These are phyloP conservation scores for Stephanodiscus minutulus DNA, from an alignment of 108 stramenopile genomes.

Conservation along the genomic window DNA sequence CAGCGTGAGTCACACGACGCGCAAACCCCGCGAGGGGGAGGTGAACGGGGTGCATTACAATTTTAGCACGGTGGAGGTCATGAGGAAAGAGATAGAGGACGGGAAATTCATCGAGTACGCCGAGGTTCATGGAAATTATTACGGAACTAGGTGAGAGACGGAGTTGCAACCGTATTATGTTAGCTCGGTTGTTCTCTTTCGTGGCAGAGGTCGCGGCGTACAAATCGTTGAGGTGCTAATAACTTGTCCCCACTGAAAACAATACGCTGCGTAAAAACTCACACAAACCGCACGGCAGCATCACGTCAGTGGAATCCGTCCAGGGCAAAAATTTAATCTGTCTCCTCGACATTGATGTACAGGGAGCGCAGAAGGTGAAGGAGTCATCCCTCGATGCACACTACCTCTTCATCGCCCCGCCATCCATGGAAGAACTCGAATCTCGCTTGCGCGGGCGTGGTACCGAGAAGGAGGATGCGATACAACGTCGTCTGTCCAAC, in stretches of 20 bases:
- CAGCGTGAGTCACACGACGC: slow-evolving; percentile 93
- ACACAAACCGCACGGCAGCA: slow-evolving; percentile 21
- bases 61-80: slow-evolving; percentile 82
- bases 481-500: slow-evolving; percentile 79
- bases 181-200: no score
- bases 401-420: slow-evolving; percentile 90
- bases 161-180: no score
- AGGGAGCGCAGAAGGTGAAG: slow-evolving; percentile 78
- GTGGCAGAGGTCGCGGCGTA: background rate
- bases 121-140: slow-evolving; percentile 94
- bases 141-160: slow-evolving; percentile 74
- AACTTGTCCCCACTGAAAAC: background rate
- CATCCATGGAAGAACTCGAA: slow-evolving; percentile 89
- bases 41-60: slow-evolving; percentile 90
- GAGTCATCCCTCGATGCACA: slow-evolving; percentile 39
- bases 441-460: slow-evolving; percentile 84
- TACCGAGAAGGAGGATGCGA: slow-evolving; percentile 89
- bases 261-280: background rate
- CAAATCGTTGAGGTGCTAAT: background rate
- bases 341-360: slow-evolving; percentile 94
- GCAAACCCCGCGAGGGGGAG: slow-evolving; percentile 88
- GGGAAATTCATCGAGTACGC: slow-evolving; percentile 91
- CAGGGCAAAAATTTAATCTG: slow-evolving; percentile 83
- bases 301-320: slow-evolving; percentile 84
- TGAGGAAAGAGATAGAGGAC: slow-evolving; percentile 84